These are phyloP conservation scores for Stephanodiscus minutulus DNA, from an alignment of 108 stramenopile species.

Conservation along the genomic window DNA sequence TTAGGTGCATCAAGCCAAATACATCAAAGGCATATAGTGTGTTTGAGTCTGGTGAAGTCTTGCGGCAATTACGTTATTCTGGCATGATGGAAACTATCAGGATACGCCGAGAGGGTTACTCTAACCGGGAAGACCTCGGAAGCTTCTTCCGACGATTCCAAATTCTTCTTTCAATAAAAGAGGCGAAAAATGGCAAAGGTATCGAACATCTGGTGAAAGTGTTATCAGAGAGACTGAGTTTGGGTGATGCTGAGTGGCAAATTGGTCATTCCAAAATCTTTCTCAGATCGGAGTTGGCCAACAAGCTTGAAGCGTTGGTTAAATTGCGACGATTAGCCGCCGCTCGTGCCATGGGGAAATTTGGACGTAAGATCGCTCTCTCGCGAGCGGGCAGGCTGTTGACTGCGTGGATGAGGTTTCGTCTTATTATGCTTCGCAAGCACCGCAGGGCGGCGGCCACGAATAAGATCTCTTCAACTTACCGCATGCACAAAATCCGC, in stretches of 20 bases:
- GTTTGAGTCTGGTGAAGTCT: conserved; percentile 79
- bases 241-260: conserved; percentile 90
- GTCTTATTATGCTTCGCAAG: conserved; percentile 57
- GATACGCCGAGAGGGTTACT: conserved; percentile 93
- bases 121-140: conserved; percentile 87
- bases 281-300: conserved; percentile 77
- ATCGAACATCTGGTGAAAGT: conserved; percentile 76
- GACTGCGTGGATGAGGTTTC: conserved; percentile 67
- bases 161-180: conserved; percentile 67
- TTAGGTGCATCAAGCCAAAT: conserved; percentile 95
- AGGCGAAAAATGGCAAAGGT: conserved; percentile 60
- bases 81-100: conserved; percentile 99
- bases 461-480: conserved; percentile 56
- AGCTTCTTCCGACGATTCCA: conserved; percentile 85
- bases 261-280: conserved; percentile 92
- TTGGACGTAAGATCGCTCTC: conserved; percentile 60
- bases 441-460: conserved; percentile 50
- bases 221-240: conserved; percentile 70
- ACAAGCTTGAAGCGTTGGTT: conserved; percentile 82
- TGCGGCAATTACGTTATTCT: conserved; percentile 94
- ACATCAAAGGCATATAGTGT: conserved; percentile 62
- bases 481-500: conserved; percentile 46
- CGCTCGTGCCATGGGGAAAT: conserved; percentile 64
- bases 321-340: conserved; percentile 70
- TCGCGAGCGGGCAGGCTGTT: conserved; percentile 55